phyloP scores from a whole-genome alignment of 176 grass and related monocot genomes.

The Aegilops bicornis region DNA sequence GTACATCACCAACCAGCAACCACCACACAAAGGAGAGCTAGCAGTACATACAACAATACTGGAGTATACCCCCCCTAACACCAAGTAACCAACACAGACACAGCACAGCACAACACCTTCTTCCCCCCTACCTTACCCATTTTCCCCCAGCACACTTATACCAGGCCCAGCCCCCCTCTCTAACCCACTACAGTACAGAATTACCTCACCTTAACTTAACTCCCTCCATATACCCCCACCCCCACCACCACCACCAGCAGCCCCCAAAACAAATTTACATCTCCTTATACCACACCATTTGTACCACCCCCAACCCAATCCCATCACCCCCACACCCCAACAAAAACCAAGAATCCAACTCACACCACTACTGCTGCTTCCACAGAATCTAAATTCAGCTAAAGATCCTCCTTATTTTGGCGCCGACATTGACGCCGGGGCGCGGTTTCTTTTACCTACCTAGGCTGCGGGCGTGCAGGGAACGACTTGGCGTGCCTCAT shows the following conservation, averaged over 20 bases:
- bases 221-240: slow-evolving; percentile 27
- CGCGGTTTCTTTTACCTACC: slow-evolving; percentile 23
- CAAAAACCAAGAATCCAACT: slow-evolving; percentile 33
- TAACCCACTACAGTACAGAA: slow-evolving; percentile 37
- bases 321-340: slow-evolving; percentile 19
- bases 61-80: slow-evolving; percentile 48
- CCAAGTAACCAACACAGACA: slow-evolving; percentile 38
- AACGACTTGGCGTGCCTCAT: slow-evolving; percentile 82
- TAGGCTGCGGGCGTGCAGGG: slow-evolving; percentile 62
- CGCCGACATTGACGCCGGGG: no score
- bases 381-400: slow-evolving; percentile 11
- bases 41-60: slow-evolving; percentile 39
- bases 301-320: slow-evolving; percentile 33
- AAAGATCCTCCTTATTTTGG: slow-evolving; percentile 23
- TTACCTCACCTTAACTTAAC: neutral
- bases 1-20: slow-evolving; percentile 48
- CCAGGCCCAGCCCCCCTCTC: neutral
- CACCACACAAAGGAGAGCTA: slow-evolving; percentile 34
- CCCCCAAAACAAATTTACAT: slow-evolving; percentile 64
- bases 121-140: slow-evolving; percentile 13
- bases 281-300: slow-evolving; percentile 54
- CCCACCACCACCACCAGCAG: slow-evolving; percentile 9
- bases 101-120: neutral
- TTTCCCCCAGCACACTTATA: slow-evolving; percentile 32
- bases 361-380: neutral